Percentiles rank a stretch among this genome's conserved stretches.
Conservation (phyloP, 768 basidiomycete species). For the Saitozyma sp. region DNA sequence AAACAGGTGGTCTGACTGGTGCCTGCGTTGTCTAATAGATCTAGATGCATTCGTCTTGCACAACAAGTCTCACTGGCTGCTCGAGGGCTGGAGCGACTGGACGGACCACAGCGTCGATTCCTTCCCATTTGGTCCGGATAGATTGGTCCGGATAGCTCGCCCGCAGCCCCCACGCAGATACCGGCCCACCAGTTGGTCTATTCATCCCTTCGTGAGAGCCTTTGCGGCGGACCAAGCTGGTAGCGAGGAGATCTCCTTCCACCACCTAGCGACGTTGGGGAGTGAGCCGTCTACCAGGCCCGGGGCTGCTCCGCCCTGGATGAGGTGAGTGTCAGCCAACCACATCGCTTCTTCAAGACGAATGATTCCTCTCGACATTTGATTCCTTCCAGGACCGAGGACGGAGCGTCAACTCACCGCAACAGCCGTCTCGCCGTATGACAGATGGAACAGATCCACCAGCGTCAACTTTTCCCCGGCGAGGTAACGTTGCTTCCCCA, state of each 20-base stretch:
- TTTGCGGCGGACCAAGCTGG: constrained; percentile 12
- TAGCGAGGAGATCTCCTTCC: constrained; percentile 15
- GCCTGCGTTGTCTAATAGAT: too few relatives aligned
- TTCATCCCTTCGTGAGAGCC: constrained; percentile 5
- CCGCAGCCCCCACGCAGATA: neutral
- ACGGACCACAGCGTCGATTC: neutral
- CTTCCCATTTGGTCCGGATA: neutral
- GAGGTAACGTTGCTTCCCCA: constrained; percentile 61
- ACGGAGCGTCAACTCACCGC: constrained; percentile 1
- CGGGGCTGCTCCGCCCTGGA: constrained; percentile 10
- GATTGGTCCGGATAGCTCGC: neutral
- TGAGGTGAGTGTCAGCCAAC: too few relatives aligned
- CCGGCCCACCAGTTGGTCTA: neutral
- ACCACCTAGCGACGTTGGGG: constrained; percentile 26
- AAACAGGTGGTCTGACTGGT: too few relatives aligned
- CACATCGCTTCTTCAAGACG: neutral
- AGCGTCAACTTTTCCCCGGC: constrained; percentile 59
- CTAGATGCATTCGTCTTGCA: neutral
- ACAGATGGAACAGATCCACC: constrained; percentile 64
- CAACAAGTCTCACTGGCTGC: neutral
- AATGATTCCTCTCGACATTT: neutral
- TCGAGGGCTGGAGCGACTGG: neutral
- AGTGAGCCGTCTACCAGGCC: constrained; percentile 15
- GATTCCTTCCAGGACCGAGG: constrained; percentile 25
- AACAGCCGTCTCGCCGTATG: constrained; percentile 51